phyloP scores from a whole-genome alignment of 805 yeast genomes.

The Myxozyma nipponensis region DNA sequence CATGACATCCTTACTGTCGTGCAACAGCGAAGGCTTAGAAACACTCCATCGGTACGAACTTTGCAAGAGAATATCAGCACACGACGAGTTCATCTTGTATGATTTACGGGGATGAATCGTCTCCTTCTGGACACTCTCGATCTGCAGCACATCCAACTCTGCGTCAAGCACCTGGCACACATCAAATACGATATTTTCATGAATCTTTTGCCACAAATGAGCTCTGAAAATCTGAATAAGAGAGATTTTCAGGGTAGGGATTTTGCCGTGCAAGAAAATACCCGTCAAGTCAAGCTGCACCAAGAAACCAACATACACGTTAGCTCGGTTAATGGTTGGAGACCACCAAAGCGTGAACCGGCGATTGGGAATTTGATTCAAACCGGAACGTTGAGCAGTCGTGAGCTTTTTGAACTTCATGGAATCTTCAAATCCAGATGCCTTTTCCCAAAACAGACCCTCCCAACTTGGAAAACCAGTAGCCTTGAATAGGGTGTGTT shows the following conservation, averaged over 20 bases:
- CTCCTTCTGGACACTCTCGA: conserved; percentile 82
- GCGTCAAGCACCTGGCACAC: conserved; percentile 86
- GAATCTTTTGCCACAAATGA: conserved; percentile 98
- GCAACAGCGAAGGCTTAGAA: conserved; percentile 67
- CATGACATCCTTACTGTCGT: conserved; percentile 64
- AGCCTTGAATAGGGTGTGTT: conserved; percentile 91
- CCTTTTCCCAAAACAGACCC: conserved; percentile 97
- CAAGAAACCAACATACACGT: conserved; percentile 94
- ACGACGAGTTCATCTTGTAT: conserved; percentile 92
- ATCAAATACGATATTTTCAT: conserved; percentile 91
- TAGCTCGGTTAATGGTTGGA: conserved; percentile 96
- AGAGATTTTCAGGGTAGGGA: conserved; percentile 93
- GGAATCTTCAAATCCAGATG: conserved; percentile 94
- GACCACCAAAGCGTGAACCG: conserved; percentile 99
- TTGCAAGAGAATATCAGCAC: conserved; percentile 80
- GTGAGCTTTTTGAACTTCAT: conserved; percentile 91
- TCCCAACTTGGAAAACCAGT: conserved; percentile 99
- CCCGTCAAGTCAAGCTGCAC: conserved; percentile 97
- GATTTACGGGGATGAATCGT: conserved; percentile 96
- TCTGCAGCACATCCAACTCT: conserved; percentile 75
- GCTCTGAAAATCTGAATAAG: conserved; percentile 95
- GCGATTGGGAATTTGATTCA: conserved; percentile 95
- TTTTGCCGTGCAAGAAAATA: conserved; percentile 93
- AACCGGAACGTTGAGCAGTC: conserved; percentile 95
- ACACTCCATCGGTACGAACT: conserved; percentile 81